Percentiles rank a stretch among this genome's conserved stretches.
Conservation (phyloP, 1,284 basidiomycete species). For the Moesziomyces parantarcticus region DNA sequence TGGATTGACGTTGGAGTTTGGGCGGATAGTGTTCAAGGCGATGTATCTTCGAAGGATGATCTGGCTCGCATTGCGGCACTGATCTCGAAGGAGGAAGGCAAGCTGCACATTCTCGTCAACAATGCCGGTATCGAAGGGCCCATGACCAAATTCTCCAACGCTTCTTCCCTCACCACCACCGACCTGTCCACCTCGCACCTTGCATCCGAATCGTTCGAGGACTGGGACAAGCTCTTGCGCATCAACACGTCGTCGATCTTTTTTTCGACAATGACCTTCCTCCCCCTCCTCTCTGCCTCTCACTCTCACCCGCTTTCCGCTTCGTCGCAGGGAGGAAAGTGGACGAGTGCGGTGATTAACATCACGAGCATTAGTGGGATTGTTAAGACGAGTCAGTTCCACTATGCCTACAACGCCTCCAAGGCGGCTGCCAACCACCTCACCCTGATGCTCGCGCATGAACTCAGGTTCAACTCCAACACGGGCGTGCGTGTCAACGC, state of each 20-base stretch:
- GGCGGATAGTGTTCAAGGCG: slow-evolving; percentile 30
- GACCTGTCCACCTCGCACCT: slow-evolving; percentile 36
- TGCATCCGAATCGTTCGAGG: slow-evolving; percentile 30
- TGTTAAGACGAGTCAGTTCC: slow-evolving; percentile 48
- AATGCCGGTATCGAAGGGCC: slow-evolving; percentile 61
- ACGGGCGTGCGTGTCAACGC: slow-evolving; percentile 50
- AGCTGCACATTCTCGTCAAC: slow-evolving; percentile 59
- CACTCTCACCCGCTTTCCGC: background rate
- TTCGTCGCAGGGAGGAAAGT: slow-evolving; percentile 2
- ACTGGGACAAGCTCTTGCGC: slow-evolving; percentile 46
- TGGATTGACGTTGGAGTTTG: background rate
- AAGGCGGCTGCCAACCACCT: slow-evolving; percentile 61
- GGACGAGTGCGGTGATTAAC: slow-evolving; percentile 44
- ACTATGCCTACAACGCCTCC: slow-evolving; percentile 58
- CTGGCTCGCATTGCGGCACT: slow-evolving; percentile 22
- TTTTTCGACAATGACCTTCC: slow-evolving; percentile 59
- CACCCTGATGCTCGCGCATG: slow-evolving; percentile 55
- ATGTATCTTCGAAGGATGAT: slow-evolving; percentile 47
- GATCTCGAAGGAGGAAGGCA: slow-evolving; percentile 18
- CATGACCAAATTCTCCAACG: slow-evolving; percentile 37
- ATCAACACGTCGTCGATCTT: slow-evolving; percentile 51
- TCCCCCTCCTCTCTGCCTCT: slow-evolving; percentile 47
- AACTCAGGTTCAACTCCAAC: slow-evolving; percentile 44
- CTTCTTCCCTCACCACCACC: slow-evolving; percentile 8
- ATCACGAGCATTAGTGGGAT: slow-evolving; percentile 52